Conservation (phyloP, 1,139 yeast species). For the Pneumocystis sp. region DNA sequence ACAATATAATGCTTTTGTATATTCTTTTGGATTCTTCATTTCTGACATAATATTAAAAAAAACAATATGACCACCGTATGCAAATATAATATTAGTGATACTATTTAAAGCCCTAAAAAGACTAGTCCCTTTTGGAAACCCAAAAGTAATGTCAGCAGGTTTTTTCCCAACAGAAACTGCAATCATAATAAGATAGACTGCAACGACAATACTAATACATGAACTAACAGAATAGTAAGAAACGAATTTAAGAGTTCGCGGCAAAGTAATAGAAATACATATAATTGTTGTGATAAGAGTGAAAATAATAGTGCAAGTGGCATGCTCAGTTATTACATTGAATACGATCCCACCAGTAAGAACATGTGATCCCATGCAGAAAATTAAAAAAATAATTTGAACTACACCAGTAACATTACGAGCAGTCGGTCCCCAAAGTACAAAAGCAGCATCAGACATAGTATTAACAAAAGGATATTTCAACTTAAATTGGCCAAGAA, state of each 20-base stretch:
- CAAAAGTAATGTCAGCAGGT: neutral
- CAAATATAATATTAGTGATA: neutral
- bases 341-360: neutral
- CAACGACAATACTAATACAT: neutral
- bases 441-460: neutral
- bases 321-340: conserved; percentile 4
- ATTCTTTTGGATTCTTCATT: neutral
- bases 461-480: neutral
- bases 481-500: neutral
- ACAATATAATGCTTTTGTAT: neutral
- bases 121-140: neutral
- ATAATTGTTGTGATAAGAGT: neutral
- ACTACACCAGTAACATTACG: neutral
- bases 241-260: conserved; percentile 2
- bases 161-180: neutral
- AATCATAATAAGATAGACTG: neutral
- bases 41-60: neutral
- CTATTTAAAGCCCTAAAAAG: neutral
- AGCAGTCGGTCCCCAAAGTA: neutral
- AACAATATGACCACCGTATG: neutral
- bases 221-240: neutral
- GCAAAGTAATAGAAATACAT: conserved; percentile 4
- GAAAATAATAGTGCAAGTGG: conserved; percentile 4
- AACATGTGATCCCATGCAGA: neutral
- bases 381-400: neutral